Percentiles rank a stretch among this genome's conserved stretches.
Conservation (phyloP, 2,329 filamentous ascomycete species). For the Lachnellula occidentalis region DNA sequence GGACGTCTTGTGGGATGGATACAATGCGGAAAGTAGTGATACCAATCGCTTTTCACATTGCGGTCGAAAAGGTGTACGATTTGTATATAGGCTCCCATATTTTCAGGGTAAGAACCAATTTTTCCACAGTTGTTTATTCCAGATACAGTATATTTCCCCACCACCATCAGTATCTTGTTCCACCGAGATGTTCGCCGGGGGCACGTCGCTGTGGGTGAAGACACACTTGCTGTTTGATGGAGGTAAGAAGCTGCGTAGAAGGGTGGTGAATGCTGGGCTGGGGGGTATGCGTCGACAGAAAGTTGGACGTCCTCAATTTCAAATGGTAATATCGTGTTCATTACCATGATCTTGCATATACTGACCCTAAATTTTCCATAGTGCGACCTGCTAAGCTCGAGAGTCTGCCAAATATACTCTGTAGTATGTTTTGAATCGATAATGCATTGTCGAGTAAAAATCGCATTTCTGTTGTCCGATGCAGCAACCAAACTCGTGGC, state of each 20-base stretch:
- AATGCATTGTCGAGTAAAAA: too few species aligned
- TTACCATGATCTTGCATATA: too few species aligned
- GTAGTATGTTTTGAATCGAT: too few species aligned
- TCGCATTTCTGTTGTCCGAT: too few species aligned
- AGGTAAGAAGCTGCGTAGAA: slow-evolving; percentile 13
- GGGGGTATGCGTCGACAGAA: slow-evolving; percentile 7
- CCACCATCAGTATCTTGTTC: slow-evolving; percentile 3
- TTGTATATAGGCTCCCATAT: slow-evolving; percentile 8
- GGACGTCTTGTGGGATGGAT: slow-evolving; percentile 1
- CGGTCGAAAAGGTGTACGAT: not conserved
- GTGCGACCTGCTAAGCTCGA: too few species aligned
- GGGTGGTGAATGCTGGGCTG: slow-evolving; percentile 5
- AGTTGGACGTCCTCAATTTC: slow-evolving; percentile 17
- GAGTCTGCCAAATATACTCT: too few species aligned
- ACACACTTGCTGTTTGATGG: not conserved
- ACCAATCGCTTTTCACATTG: not conserved
- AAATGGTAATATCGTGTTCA: slow-evolving; percentile 8
- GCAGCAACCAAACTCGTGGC: not conserved
- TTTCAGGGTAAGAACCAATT: slow-evolving; percentile 14
- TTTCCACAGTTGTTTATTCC: slow-evolving; percentile 16
- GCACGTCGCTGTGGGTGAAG: slow-evolving; percentile 16
- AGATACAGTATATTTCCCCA: slow-evolving; percentile 3
- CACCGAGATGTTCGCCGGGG: slow-evolving; percentile 16
- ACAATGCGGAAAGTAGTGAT: not conserved
- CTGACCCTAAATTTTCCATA: too few species aligned